Evolutionary conservation across 2,329 filamentous ascomycete genomes (phyloP), one percentile per base, ranked within the genome.

Genomic region (Chaetothyriales sp.): DNA sequence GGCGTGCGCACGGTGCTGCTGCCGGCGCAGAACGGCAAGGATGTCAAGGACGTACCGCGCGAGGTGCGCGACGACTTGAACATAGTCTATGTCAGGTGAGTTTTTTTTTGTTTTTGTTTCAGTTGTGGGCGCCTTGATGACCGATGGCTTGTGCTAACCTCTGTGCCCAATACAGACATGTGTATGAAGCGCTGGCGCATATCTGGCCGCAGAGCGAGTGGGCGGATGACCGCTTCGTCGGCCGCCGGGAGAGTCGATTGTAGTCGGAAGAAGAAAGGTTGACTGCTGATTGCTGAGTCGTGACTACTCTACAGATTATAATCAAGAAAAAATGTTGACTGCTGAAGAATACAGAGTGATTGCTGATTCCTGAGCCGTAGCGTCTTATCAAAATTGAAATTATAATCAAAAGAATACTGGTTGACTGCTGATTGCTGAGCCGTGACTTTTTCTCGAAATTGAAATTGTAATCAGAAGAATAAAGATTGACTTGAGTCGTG

Each of bases 1-100:
- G 92, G 92, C 25, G 90, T 98, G 56, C 94, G 95, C 76, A 90
- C 87, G 29, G 90, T 98, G 6, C 68, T 98, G 54, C 73, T 98
- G 6, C 92, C 92, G 2, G 78, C 83, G 29, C 84, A 86, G 60
- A 98, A 98, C 67, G 78, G 83, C 57, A 97, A 97, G 70, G 92
- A 98, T 65, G 84, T 86, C 53, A 86, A 85, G 68, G 90, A 97
- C 69, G 74, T 97, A 51, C 92, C 92, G 0, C 77, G 84, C 57
- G 92, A 98, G 71, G 92, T 98, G 48, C 85, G 82, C 66, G 78
- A 86, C 62, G 89, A 88, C 0, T 68, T 98, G 55, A 80, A 90
- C 65, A 95, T 98, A 64, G 78, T 94, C 57, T 86, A 89, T 68
- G 89, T 98, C 58, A 81, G 80, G 85, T 89, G 81, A 71, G 82